Conservation (phyloP, 495 filamentous ascomycete genomes). For the Penicillium canescens region DNA sequence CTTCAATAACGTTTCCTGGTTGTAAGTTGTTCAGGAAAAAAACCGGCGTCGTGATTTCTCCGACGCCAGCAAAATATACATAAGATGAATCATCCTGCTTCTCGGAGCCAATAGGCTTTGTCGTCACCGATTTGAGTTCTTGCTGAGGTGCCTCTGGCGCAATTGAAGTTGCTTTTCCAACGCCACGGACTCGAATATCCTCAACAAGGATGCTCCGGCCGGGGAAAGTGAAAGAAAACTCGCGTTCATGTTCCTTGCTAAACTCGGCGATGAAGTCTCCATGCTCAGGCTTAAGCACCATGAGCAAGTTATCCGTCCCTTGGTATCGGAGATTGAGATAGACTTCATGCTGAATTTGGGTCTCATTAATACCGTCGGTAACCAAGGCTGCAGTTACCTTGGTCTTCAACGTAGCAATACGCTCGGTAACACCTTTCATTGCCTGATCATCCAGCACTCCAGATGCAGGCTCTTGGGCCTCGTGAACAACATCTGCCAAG, state of each 20-base stretch:
- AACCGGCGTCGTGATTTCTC: too few relatives aligned
- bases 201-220: too few relatives aligned
- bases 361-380: conserved; percentile 58
- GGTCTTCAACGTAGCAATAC: conserved; percentile 9
- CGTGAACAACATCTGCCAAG: conserved; percentile 87
- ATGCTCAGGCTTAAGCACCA: conserved; percentile 61
- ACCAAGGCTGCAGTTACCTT: conserved; percentile 9
- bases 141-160: conserved; percentile 6
- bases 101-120: background rate
- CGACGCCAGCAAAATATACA: conserved; percentile 20
- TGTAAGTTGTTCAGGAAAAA: too few relatives aligned
- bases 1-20: conserved; percentile 46
- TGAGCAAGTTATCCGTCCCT: conserved; percentile 84
- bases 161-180: conserved; percentile 2
- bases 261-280: conserved; percentile 41
- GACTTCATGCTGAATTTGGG: conserved; percentile 77
- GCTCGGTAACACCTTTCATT: conserved; percentile 7
- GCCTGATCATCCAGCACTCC: conserved; percentile 18
- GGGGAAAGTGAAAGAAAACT: conserved; percentile 82
- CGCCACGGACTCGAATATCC: conserved; percentile 41
- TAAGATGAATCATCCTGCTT: conserved; percentile 5
- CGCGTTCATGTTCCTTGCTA: conserved; percentile 77
- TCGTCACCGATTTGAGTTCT: conserved; percentile 4
- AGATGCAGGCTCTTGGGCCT: conserved; percentile 83
- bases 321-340: conserved; percentile 90